Conservation (phyloP, 1,284 basidiomycete species). For the Naganishia liquefaciens region DNA sequence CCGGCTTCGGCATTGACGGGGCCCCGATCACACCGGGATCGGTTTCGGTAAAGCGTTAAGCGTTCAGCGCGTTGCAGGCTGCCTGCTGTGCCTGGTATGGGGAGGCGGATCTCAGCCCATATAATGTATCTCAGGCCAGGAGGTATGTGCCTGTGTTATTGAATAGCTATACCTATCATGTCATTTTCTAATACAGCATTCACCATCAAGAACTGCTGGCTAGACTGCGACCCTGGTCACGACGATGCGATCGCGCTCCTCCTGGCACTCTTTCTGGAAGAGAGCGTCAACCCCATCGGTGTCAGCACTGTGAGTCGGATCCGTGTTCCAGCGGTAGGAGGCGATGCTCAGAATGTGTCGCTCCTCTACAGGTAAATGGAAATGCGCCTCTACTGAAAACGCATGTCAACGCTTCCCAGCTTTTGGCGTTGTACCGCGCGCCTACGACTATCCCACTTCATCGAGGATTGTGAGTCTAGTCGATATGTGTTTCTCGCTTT, state of each 20-base stretch:
- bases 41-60: background rate
- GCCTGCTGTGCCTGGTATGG: too few relatives aligned
- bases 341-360: background rate
- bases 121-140: background rate
- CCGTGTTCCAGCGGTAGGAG: background rate
- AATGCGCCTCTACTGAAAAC: conserved; percentile 28
- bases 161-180: conserved; percentile 1
- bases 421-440: conserved; percentile 27
- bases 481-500: background rate
- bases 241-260: conserved; percentile 32
- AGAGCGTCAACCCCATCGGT: conserved; percentile 23
- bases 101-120: too few relatives aligned
- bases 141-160: background rate
- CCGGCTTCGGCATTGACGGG: too few relatives aligned
- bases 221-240: conserved; percentile 33
- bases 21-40: too few relatives aligned
- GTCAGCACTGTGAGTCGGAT: conserved; percentile 30
- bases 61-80: too few relatives aligned
- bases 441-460: conserved; percentile 23
- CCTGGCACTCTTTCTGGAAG: conserved; percentile 31
- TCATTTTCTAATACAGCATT: background rate
- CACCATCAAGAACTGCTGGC: conserved; percentile 21
- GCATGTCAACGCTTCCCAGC: conserved; percentile 28
- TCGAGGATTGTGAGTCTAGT: conserved; percentile 28
- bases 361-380: conserved; percentile 23